Base-by-base conservation (phyloP, 2,329 filamentous ascomycete species). In the Claviceps fusiformis region DNA sequence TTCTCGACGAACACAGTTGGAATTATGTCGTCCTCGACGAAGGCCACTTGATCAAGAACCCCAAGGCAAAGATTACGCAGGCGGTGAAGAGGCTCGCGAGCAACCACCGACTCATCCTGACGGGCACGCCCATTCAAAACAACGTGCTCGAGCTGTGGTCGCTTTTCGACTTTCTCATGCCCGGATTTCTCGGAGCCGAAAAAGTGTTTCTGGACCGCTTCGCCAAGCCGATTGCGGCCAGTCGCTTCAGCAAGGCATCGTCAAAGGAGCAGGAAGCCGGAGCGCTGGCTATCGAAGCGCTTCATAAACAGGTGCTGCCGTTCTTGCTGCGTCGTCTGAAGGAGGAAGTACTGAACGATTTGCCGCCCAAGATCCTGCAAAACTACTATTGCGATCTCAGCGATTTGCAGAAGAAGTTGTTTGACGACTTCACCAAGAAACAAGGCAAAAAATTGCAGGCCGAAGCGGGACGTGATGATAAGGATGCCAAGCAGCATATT, bases 351-450 rank as follows among this genome's bases (percentile, higher is more conserved):
- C 77, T 98, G 57, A 88, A 98, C 62, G 93, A 98, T 64, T 76
- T 98, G 9, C 93, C 93, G 2, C 93, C 93, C 8, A 98, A 98
- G 82, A 98, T 98, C 64, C 75, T 98, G 53, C 93, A 98, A 68
- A 98, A 98, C 70, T 98, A 98, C 74, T 98, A 98, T 73, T 98
- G 93, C 69, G 93, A 98, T 65, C 83, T 95, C 19, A 95, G 89
- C 64, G 93, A 98, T 55, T 75, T 98, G 53, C 93, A 98, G 69
- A 87, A 86, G 74, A 95, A 89, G 68, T 80, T 98, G 0, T 98
- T 98, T 63, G 93, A 97, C 48, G 92, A 97, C 66, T 98, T 98
- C 68, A 87, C 85, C 27, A 95, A 87, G 77, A 95, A 90, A 62
- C 92, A 98, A 68, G 85, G 89, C 65, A 95, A 90, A 70, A 87